phyloP scores from a whole-genome alignment of 768 basidiomycete species.

The Trametes cingulata region DNA sequence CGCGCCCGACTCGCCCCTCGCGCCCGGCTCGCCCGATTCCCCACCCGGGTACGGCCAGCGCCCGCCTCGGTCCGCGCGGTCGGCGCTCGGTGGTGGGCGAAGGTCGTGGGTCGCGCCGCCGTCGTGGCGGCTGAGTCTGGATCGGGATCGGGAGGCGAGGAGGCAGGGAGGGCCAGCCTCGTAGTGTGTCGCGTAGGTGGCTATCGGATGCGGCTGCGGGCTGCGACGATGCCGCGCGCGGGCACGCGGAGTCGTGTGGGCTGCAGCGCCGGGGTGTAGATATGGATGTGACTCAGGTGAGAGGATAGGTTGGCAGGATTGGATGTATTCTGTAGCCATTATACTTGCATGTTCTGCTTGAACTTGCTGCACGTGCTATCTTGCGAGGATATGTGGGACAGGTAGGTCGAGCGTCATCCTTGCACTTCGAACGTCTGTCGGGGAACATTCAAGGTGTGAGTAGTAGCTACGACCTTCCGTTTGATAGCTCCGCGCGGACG shows the following conservation, averaged over 20 bases:
- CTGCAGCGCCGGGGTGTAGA: neutral
- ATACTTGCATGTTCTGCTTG: neutral
- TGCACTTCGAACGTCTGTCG: no score
- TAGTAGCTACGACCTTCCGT: no score
- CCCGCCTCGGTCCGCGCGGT: neutral
- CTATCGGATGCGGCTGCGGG: neutral
- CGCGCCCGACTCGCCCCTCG: neutral
- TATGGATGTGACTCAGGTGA: no score
- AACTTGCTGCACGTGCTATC: no score
- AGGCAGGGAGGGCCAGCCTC: neutral
- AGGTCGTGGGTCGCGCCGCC: conserved; percentile 18
- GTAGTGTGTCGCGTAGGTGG: neutral
- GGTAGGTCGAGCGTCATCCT: neutral
- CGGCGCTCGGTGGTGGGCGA: neutral
- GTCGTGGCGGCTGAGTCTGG: conserved; percentile 19
- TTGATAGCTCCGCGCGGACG: no score
- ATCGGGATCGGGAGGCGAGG: conserved; percentile 2
- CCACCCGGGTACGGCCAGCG: neutral
- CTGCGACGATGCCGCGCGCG: neutral
- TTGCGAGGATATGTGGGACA: neutral
- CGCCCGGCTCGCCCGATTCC: neutral
- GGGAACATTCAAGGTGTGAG: no score
- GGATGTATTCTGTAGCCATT: neutral
- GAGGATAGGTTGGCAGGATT: neutral
- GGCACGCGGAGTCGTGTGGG: neutral